Evolutionary conservation across 1,139 yeast species (phyloP).

Genomic region (Pneumocystis jirovecii): DNA sequence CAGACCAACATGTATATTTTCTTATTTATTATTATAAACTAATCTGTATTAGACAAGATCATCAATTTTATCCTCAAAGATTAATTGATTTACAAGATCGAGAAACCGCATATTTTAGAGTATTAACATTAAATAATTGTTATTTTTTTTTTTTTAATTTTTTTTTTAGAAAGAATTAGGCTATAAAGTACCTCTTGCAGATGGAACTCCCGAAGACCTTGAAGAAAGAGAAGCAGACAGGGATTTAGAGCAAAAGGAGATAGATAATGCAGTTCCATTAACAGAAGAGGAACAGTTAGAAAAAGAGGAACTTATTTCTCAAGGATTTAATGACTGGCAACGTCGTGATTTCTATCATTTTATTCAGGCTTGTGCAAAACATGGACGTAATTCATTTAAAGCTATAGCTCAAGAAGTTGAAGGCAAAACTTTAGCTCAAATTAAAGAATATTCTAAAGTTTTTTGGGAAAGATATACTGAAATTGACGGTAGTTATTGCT

Average conservation of each 20-base stretch:
- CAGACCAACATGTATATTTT: constrained; percentile 14
- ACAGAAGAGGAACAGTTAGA: constrained; percentile 57
- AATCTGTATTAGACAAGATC: constrained; percentile 59
- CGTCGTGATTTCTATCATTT: constrained; percentile 80
- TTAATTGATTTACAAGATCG: constrained; percentile 52
- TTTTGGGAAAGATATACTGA: constrained; percentile 64
- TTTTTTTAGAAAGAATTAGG: constrained; percentile 46
- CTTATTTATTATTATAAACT: constrained; percentile 36
- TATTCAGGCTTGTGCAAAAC: constrained; percentile 64
- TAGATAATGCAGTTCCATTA: constrained; percentile 55
- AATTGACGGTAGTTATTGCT: constrained; percentile 42
- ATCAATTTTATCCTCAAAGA: constrained; percentile 67
- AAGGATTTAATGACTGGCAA: constrained; percentile 70
- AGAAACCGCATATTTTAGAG: constrained; percentile 51
- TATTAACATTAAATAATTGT: not conserved
- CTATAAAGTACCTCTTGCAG: constrained; percentile 49
- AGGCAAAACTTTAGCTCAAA: constrained; percentile 55
- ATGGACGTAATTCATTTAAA: constrained; percentile 52
- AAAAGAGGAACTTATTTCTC: constrained; percentile 44
- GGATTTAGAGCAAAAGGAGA: constrained; percentile 47
- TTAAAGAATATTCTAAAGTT: constrained; percentile 46
- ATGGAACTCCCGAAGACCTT: constrained; percentile 26
- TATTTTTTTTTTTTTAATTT: not conserved
- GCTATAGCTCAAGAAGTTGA: constrained; percentile 49
- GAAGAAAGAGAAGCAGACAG: constrained; percentile 34